Percentiles rank a stretch among this genome's conserved stretches.
phyloP scores from a whole-genome alignment of 108 stramenopile genomes.

The Nitzschia putrida region DNA sequence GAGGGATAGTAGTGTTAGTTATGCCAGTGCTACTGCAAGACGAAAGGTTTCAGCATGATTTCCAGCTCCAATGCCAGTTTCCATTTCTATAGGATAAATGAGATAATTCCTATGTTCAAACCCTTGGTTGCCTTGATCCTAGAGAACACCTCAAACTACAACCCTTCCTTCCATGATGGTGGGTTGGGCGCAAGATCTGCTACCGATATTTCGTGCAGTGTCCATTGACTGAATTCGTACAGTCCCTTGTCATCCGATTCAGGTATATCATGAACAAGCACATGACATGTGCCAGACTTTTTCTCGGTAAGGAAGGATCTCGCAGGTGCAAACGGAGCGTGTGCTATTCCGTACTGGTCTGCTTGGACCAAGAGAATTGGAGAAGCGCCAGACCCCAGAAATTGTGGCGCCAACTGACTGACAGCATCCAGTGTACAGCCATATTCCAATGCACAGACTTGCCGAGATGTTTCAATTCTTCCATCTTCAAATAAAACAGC shows the following conservation, averaged over 20 bases:
- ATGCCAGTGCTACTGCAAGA: conserved; percentile 76
- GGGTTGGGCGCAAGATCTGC: conserved; percentile 40
- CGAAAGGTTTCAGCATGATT: background rate
- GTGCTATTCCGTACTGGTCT: conserved; percentile 85
- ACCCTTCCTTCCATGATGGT: conserved; percentile 33
- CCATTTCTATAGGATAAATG: too few species aligned
- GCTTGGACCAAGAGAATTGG: conserved; percentile 59
- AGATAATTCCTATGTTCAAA: too few species aligned
- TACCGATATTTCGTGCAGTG: conserved; percentile 20
- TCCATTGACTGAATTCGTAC: conserved; percentile 15
- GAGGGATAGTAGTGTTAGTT: conserved; percentile 80
- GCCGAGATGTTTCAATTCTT: conserved; percentile 49
- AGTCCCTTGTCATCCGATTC: conserved; percentile 1
- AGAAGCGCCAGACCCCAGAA: conserved; percentile 21
- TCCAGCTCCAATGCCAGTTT: background rate
- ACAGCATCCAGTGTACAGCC: conserved; percentile 87
- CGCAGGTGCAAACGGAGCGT: conserved; percentile 82
- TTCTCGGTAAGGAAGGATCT: conserved; percentile 77
- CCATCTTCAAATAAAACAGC: conserved; percentile 71
- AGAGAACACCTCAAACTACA: background rate
- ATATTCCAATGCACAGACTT: conserved; percentile 78
- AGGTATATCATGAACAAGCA: conserved; percentile 52
- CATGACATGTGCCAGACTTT: conserved; percentile 57
- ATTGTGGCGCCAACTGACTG: conserved; percentile 59
- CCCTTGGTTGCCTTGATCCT: too few species aligned